These are phyloP conservation scores for Nasturtium officinale DNA, from an alignment of 345 rosid genomes.

Conservation along the genomic window DNA sequence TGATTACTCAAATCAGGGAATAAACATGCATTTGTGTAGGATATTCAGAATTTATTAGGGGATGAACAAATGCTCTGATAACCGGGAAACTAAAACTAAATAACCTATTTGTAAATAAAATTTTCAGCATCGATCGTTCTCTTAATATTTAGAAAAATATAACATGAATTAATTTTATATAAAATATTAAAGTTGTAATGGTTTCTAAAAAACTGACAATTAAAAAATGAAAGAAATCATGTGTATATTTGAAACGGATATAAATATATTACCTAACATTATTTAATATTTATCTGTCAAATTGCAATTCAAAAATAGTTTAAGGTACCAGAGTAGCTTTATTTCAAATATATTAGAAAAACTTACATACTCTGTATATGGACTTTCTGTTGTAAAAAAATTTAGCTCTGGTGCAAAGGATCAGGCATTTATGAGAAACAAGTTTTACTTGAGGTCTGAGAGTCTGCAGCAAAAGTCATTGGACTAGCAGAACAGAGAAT, in stretches of 20 bases:
- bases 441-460: constrained; percentile 38
- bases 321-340: constrained; percentile 2
- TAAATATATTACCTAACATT: neutral
- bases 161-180: neutral
- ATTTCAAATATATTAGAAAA: neutral
- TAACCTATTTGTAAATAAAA: neutral
- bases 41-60: constrained; percentile 26
- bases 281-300: constrained; percentile 9
- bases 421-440: constrained; percentile 38
- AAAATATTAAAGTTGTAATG: too few relatives aligned
- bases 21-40: constrained; percentile 32
- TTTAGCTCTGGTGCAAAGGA: constrained; percentile 5
- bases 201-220: neutral
- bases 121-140: neutral
- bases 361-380: constrained; percentile 26
- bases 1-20: constrained; percentile 19
- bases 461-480: constrained; percentile 29
- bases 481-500: constrained; percentile 32
- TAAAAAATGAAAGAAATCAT: too few relatives aligned
- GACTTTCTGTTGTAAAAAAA: constrained; percentile 31
- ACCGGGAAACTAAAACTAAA: neutral
- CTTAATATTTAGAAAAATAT: too few relatives aligned
- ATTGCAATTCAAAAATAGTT: constrained; percentile 13
- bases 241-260: neutral
- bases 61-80: neutral